Evolutionary conservation across 805 yeast genomes (phyloP).

Genomic region (Metschnikowia vanudenii): DNA sequence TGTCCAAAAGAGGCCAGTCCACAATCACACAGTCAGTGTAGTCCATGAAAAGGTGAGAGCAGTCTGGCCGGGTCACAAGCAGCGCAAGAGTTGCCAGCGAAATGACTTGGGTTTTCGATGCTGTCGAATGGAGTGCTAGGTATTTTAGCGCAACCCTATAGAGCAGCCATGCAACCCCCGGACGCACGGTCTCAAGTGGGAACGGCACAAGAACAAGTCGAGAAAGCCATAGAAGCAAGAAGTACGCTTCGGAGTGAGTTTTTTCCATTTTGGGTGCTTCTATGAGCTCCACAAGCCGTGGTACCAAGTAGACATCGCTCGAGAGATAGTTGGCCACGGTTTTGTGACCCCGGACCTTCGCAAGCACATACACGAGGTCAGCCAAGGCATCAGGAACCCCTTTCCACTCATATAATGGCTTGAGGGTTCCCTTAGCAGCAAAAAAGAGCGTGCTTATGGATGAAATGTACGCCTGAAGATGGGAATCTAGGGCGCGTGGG

Average conservation of each 20-base stretch:
- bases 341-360: constrained; percentile 68
- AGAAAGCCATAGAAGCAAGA: constrained; percentile 69
- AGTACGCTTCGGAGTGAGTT: constrained; percentile 27
- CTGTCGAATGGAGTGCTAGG: constrained; percentile 32
- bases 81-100: constrained; percentile 53
- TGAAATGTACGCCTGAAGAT: constrained; percentile 29
- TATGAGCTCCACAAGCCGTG: constrained; percentile 25
- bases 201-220: constrained; percentile 76
- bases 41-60: constrained; percentile 22
- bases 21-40: constrained; percentile 16
- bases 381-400: constrained; percentile 20
- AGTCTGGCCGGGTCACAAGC: constrained; percentile 51
- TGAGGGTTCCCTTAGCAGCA: not conserved
- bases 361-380: constrained; percentile 53
- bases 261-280: constrained; percentile 9
- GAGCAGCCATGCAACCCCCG: constrained; percentile 33
- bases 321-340: constrained; percentile 56
- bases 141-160: constrained; percentile 32
- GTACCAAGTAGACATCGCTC: constrained; percentile 54
- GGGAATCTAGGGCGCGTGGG: constrained; percentile 50
- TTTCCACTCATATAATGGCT: not conserved
- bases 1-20: constrained; percentile 20
- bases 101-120: constrained; percentile 60
- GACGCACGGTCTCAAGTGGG: constrained; percentile 43
- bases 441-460: constrained; percentile 1